phyloP scores from a whole-genome alignment of 2,329 filamentous ascomycete genomes.

The Fusarium oligoseptatum region DNA sequence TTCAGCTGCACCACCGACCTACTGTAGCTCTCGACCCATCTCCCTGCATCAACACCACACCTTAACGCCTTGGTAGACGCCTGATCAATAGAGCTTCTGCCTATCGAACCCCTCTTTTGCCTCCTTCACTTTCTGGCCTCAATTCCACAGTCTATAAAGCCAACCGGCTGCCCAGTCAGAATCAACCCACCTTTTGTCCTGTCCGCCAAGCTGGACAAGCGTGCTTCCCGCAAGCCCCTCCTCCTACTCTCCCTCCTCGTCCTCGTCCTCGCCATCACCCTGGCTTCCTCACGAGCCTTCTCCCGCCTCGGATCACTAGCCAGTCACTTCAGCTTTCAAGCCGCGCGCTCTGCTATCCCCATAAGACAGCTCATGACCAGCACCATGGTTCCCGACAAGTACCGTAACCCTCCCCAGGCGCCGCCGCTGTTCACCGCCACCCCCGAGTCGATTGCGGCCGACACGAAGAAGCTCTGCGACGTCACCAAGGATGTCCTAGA shows the following conservation, averaged over 20 bases:
- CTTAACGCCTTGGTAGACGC: conserved; percentile 28
- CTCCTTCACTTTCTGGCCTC: conserved; percentile 12
- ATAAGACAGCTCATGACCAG: conserved; percentile 60
- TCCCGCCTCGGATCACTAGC: conserved; percentile 71
- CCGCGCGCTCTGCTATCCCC: conserved; percentile 46
- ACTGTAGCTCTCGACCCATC: conserved; percentile 30
- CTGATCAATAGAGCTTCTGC: conserved; percentile 29
- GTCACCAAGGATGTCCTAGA: conserved; percentile 74
- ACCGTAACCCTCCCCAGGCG: conserved; percentile 80
- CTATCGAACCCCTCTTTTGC: conserved; percentile 38
- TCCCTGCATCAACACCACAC: conserved; percentile 28
- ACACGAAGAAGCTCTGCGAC: conserved; percentile 76
- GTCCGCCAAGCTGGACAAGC: conserved; percentile 48
- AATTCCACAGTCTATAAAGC: conserved; percentile 17
- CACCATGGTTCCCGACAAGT: conserved; percentile 76
- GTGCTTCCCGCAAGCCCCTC: conserved; percentile 45
- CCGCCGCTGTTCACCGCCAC: conserved; percentile 84
- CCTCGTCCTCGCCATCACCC: conserved; percentile 72
- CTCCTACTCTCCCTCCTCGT: conserved; percentile 63
- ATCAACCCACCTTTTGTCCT: conserved; percentile 18
- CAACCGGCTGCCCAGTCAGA: conserved; percentile 40
- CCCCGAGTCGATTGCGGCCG: conserved; percentile 74
- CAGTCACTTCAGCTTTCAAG: conserved; percentile 64
- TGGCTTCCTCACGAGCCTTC: conserved; percentile 74
- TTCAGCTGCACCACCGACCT: conserved; percentile 26